Evolutionary conservation across 2,329 filamentous ascomycete genomes (phyloP).

Genomic region (Ascosphaera pollenicola): DNA sequence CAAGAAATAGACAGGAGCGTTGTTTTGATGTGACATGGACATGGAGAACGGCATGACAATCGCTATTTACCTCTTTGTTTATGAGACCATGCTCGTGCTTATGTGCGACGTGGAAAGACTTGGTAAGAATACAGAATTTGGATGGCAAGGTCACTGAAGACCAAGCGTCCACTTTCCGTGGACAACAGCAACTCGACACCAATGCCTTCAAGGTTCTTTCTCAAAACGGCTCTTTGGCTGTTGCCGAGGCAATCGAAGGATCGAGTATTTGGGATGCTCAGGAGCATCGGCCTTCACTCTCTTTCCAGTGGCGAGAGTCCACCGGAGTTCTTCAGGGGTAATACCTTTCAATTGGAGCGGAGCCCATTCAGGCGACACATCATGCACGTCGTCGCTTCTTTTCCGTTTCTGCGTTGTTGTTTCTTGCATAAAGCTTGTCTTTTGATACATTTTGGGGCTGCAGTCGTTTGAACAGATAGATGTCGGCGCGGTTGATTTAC

Average conservation of each 20-base stretch:
- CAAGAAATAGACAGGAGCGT: not conserved
- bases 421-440: not conserved
- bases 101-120: not conserved
- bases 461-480: not conserved
- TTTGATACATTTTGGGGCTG: not conserved
- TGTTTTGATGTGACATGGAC: too few species aligned
- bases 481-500: not conserved
- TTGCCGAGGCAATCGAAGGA: not conserved
- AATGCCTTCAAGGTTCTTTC: not conserved
- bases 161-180: not conserved
- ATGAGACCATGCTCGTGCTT: not conserved
- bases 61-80: not conserved
- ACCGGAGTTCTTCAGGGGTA: not conserved
- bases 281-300: not conserved
- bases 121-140: not conserved
- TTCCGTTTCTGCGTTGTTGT: not conserved
- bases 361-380: not conserved
- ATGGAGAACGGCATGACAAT: not conserved
- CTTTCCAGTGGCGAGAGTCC: not conserved
- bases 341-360: not conserved
- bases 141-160: not conserved
- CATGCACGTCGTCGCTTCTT: not conserved
- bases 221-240: not conserved
- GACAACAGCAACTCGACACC: not conserved
- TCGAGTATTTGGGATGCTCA: not conserved